Percentiles rank a stretch among this genome's conserved stretches.
phyloP scores from a whole-genome alignment of 441 rosid species.

The Omphalea diandra region DNA sequence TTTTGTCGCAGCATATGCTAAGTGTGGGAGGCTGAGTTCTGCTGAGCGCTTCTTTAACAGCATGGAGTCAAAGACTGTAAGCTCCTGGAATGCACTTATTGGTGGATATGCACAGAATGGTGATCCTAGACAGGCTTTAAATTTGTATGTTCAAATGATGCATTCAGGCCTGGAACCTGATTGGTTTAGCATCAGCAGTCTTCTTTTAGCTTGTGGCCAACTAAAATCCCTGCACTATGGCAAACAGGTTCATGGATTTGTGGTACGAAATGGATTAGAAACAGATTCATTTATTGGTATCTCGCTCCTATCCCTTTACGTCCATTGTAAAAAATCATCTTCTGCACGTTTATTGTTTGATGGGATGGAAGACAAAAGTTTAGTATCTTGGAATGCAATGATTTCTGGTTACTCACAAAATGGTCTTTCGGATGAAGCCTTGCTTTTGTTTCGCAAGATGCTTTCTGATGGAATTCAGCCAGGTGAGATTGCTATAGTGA shows the following conservation, averaged over 20 bases:
- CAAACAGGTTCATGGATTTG: constrained; percentile 53
- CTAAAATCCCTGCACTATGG: constrained; percentile 41
- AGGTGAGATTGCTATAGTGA: constrained; percentile 49
- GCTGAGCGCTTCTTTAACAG: constrained; percentile 44
- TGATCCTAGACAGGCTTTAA: constrained; percentile 46
- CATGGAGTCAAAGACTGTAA: constrained; percentile 45
- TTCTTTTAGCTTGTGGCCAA: constrained; percentile 54
- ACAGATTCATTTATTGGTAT: constrained; percentile 37
- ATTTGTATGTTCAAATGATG: constrained; percentile 44
- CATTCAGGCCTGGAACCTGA: constrained; percentile 44
- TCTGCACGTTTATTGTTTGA: constrained; percentile 47
- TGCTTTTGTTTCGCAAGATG: constrained; percentile 55
- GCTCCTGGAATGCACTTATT: constrained; percentile 73
- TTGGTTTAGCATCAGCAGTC: constrained; percentile 48
- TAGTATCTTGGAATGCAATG: constrained; percentile 81
- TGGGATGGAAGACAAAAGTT: constrained; percentile 44
- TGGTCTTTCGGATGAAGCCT: constrained; percentile 54
- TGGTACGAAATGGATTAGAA: constrained; percentile 45
- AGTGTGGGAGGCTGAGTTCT: constrained; percentile 44
- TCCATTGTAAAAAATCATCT: constrained; percentile 40
- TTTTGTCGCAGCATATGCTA: constrained; percentile 57
- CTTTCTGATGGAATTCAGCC: constrained; percentile 41
- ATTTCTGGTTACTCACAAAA: constrained; percentile 71
- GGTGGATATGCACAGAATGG: constrained; percentile 55
- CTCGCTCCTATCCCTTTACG: constrained; percentile 54